A percentile compares a stretch with the other conserved stretches of the same genome.
phyloP scores from a whole-genome alignment of 2,329 filamentous ascomycete species.

The Gnomoniopsis sp. region DNA sequence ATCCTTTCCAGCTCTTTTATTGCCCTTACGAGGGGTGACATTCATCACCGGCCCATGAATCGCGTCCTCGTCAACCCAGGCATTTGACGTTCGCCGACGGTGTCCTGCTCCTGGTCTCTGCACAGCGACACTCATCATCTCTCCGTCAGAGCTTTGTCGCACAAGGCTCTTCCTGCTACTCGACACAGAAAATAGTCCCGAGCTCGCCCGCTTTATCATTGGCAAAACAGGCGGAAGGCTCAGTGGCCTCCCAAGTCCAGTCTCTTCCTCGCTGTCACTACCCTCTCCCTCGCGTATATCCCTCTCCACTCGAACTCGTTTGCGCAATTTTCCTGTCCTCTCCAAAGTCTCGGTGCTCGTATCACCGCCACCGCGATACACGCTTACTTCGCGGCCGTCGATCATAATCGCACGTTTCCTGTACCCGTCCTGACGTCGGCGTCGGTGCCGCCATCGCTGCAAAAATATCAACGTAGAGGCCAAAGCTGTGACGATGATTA shows the following conservation, averaged over 20 bases:
- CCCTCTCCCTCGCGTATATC: background rate
- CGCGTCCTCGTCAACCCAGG: conserved; percentile 50
- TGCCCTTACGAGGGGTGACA: conserved; percentile 23
- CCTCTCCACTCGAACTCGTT: background rate
- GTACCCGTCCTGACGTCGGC: conserved; percentile 15
- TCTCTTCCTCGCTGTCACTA: conserved; percentile 3
- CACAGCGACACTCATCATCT: background rate
- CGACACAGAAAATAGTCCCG: conserved; percentile 3
- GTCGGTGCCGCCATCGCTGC: conserved; percentile 30
- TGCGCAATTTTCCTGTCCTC: conserved; percentile 5
- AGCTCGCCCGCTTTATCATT: conserved; percentile 21
- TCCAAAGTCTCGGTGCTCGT: conserved; percentile 6
- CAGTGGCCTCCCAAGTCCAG: conserved; percentile 3
- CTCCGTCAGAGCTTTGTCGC: background rate
- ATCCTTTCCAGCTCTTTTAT: conserved; percentile 14
- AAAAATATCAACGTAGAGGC: conserved; percentile 40
- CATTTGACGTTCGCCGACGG: conserved; percentile 26
- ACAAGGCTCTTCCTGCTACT: background rate
- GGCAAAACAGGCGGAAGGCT: conserved; percentile 19
- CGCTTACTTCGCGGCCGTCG: conserved; percentile 5
- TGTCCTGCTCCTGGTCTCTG: conserved; percentile 15
- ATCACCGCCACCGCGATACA: conserved; percentile 2
- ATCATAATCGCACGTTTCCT: background rate
- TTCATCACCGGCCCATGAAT: conserved; percentile 44
- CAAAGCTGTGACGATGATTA: conserved; percentile 36